Evolutionary conservation across 176 grass and related monocot genomes (phyloP), one percentile per base, ranked within the genome.

Genomic region (Coix lacrymajobi): DNA sequence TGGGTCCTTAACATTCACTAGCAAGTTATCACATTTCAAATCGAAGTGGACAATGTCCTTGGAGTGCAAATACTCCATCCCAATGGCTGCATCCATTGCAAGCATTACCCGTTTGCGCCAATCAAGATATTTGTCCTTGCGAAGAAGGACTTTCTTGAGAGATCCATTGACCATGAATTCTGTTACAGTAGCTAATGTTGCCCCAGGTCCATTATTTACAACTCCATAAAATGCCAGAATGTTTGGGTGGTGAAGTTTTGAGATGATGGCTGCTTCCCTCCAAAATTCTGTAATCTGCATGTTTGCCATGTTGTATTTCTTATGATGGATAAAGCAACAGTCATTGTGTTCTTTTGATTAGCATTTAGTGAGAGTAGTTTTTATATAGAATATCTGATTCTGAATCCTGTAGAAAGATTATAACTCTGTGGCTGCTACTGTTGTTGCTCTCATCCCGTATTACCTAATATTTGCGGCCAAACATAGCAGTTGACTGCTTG

Each of bases 1-100:
- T 20, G 74, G 87, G 64, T 98, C 96, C 79, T 93, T 98, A 62
- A 98, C 73, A 87, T 95, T 98, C 67, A 98, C 96, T 30, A 98
- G 83, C 71, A 98, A 81, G 79, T 95, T 98, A 86, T 98, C 96
- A n/a, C 96, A 95, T 85, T 98, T 98, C 81, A 98, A 77, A 90
- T 98, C 96, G 33, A 98, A 98, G 80, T 98, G 96, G 61, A 98
- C 89, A 73, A 93, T 83, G 45, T 91, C 81, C 87, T 91, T 98
- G 36, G 96, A 90, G 77, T 98, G 96, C 73, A 98, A 79, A 49
- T 98, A 98, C 57, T 95, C 96, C 96, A 98, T 95, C 65, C 96
- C 96, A 80, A 98, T 93, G 79, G 96, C 92, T 63, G 91, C 92
- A 90, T 98, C 92, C 96, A 86, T 95, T 70, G 96, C 92, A 77